Evolutionary conservation across 495 filamentous ascomycete genomes (phyloP), one percentile per base, ranked within the genome.

Genomic region (Penicillium bialowiezense): DNA sequence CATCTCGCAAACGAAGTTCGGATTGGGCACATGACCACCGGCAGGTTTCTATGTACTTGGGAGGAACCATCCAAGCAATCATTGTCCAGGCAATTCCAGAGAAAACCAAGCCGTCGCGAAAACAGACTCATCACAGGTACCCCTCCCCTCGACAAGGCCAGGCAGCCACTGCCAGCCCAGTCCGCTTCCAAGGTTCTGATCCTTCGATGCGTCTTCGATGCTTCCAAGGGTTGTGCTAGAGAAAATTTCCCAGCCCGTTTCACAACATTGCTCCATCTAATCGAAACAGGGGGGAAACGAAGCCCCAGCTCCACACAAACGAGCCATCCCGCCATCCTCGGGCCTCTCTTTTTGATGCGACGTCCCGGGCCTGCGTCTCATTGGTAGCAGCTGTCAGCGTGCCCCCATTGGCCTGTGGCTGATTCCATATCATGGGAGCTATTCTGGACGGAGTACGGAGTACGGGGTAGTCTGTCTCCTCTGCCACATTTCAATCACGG

Each of bases 131-230:
- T 52, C 48, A 55, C 35, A 48, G 32, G 32, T 28, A 43, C 15
- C 20, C 47, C 38, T 31, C 14, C 32, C 19, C 39, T 20, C 31
- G 41, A 50, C 53, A 50, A 40, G 56, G 39, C 50, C 50, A 26
- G 49, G 48, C 50, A 51, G 49, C 40, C 54, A 55, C 41, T 31
- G 20, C 59, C 51, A 47, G 47, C 51, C 41, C 53, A 56, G 59
- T 59, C 58, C 51, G 32, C 12, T 49, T 50, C 33, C 21, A n/a
- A n/a, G n/a, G n/a, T n/a, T n/a, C n/a, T n/a, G 39, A 44, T 56
- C 47, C 65, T 70, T 69, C 65, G 63, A 65, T 65, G 63, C 67
- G 58, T 63, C 61, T 70, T 67, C 67, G 61, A 63, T 69, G 63
- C 60, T 60, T 45, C 32, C 20, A 36, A 20, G 8, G 31, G 41